Base-by-base conservation (phyloP, 1,284 basidiomycete species). In the Trichosporon sp. region DNA sequence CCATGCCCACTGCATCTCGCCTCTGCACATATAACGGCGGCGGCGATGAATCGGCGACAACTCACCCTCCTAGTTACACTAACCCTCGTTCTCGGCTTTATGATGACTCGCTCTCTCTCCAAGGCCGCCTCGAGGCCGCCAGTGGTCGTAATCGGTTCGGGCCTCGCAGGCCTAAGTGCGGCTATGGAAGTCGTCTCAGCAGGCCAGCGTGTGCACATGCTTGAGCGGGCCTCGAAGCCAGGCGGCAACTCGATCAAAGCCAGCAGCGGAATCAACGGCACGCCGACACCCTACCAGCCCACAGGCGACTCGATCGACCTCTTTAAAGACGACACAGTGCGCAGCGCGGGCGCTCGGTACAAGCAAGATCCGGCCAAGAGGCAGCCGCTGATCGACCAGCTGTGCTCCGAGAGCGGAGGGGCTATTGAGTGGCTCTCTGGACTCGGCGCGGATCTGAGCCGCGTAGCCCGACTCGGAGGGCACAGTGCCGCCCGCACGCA, bases 171-270 rank as follows among this genome's bases (percentile, higher is more conserved):
- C 21, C 62, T 66, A 14, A 49, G 60, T 1, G 65, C 65, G 0
- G 62, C 65, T 1, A 37, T 64, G 57, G 54, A 52, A 2, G 65
- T 62, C 2, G 57, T 66, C 31, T 9, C 25, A 5, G n/a, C 36
- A 37, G 57, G 52, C 37, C 60, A 58, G 27, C 52, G 36, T 19
- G 65, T 66, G 25, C 65, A 64, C 58, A 44, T 64, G 25, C 57
- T 66, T 49, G 65, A 66, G 29, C 65, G 65, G 29, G 58, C 57
- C 1, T 36, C 60, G 9, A 59, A 59, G 37, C 60, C 62, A 0
- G 65, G 65, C 29, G 65, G 65, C 2, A 66, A 66, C 65, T 56
- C 46, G 19, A 64, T 66, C 65, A 66, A 66, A 44, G 65, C 65
- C 14, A 21, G 16, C 5, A 59, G 57, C 11, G 65, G 65, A 25